Evolutionary conservation across 2,329 filamentous ascomycete genomes (phyloP), one percentile per base, ranked within the genome.

Genomic region (Botrytis galanthina): DNA sequence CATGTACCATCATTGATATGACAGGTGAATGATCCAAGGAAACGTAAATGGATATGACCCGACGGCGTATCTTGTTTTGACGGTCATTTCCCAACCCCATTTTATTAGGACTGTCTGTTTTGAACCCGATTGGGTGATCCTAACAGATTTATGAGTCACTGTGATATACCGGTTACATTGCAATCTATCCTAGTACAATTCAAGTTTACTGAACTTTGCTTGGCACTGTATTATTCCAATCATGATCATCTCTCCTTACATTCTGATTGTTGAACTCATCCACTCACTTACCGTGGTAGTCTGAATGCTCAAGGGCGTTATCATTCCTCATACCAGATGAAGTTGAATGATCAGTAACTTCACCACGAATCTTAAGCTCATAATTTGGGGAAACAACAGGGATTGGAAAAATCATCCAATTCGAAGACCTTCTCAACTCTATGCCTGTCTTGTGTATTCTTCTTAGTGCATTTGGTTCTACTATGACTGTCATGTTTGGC

Each of bases 31-130:
- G 6, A 16, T n/a, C 2, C 26, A n/a, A n/a, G n/a, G 12, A 16
- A n/a, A 6, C 10, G n/a, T 6, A n/a, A 26, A 54, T n/a, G 12
- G 22, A 12, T 54, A n/a, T 54, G 5, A 14, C 6, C 48, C 12
- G 12, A 16, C 48, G 7, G 26, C 14, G 26, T 6, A 54, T 54
- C 12, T 51, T 5, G 12, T n/a, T 54, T 1, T 54, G 12, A 16
- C 12, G 26, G 5, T n/a, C 14, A n/a, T 54, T 14, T 54, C 5
- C 0, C 14, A n/a, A n/a, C 12, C 26, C 14, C 5, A 54, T 54
- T n/a, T 7, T 14, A n/a, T n/a, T 2, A 12, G 26, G 4, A 16
- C 2, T n/a, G 12, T 6, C 3, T 16, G 12, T 14, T 6, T 16
- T n/a, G 48, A 54, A 16, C 5, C 8, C 10, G 5, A 54, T 26